Percentiles rank a stretch among this genome's conserved stretches.
phyloP scores from a whole-genome alignment of 2,329 filamentous ascomycete species.

The Lachnellula cervina region DNA sequence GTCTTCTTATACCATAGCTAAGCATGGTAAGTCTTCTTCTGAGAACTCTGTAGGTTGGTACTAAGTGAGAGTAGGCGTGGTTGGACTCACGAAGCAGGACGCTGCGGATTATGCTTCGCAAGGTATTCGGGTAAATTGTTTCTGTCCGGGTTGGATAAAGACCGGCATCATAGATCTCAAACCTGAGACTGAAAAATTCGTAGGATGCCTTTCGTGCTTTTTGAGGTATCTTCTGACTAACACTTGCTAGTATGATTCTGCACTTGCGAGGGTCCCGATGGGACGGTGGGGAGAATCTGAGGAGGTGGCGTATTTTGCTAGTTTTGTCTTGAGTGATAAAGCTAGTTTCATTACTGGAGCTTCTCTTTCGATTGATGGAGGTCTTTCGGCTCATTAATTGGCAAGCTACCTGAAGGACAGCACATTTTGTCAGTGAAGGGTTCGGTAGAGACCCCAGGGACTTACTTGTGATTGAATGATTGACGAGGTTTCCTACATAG shows the following conservation, averaged over 20 bases:
- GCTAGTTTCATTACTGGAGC: slow-evolving; percentile 21
- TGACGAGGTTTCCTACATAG: too few relatives aligned
- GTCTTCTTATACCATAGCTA: slow-evolving; percentile 18
- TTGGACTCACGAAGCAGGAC: slow-evolving; percentile 30
- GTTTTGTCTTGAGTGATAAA: slow-evolving; percentile 23
- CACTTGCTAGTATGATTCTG: slow-evolving; percentile 2
- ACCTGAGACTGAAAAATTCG: slow-evolving; percentile 1
- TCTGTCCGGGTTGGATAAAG: slow-evolving; percentile 23
- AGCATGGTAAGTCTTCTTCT: slow-evolving; percentile 13
- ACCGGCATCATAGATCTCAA: slow-evolving; percentile 11
- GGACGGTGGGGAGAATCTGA: slow-evolving; percentile 13
- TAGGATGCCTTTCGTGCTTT: background rate
- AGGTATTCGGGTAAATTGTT: slow-evolving; percentile 21
- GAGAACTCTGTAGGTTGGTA: too few relatives aligned
- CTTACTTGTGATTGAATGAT: background rate
- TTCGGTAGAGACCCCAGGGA: background rate
- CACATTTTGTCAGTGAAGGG: background rate
- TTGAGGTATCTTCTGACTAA: slow-evolving; percentile 1
- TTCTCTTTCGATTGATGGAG: slow-evolving; percentile 20
- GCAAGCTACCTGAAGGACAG: background rate
- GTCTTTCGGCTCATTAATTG: slow-evolving; percentile 6
- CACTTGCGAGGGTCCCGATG: slow-evolving; percentile 11
- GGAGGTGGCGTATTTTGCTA: slow-evolving; percentile 19
- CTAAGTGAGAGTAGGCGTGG: slow-evolving; percentile 17
- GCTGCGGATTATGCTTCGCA: slow-evolving; percentile 27